These are phyloP conservation scores for Aspergillus carbonarius DNA, from an alignment of 2,329 filamentous ascomycete species.

Conservation along the genomic window DNA sequence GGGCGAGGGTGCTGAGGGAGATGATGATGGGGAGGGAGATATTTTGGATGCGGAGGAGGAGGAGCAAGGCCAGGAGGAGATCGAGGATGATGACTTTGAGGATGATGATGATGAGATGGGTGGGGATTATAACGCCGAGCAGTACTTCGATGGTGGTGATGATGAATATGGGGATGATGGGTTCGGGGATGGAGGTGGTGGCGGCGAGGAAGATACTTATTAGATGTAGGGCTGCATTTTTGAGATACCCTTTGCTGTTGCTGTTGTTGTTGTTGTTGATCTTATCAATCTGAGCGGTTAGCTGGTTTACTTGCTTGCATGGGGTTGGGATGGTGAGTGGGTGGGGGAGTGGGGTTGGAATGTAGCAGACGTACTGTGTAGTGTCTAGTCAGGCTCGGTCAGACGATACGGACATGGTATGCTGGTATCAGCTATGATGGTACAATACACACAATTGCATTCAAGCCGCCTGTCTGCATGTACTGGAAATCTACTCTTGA, in stretches of 20 bases:
- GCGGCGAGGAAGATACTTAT: conserved; percentile 50
- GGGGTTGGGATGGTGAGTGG: no score
- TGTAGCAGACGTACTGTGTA: no score
- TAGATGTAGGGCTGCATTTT: conserved; percentile 21
- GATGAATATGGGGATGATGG: conserved; percentile 56
- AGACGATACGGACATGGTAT: no score
- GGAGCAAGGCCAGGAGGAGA: conserved; percentile 53
- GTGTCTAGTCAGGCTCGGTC: no score
- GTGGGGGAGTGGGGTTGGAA: no score
- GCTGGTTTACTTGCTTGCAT: neutral
- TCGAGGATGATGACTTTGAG: conserved; percentile 60
- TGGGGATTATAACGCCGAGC: conserved; percentile 64
- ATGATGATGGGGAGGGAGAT: conserved; percentile 47
- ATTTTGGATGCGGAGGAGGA: conserved; percentile 46
- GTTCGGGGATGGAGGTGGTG: conserved; percentile 55
- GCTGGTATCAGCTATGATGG: no score
- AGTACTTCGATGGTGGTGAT: conserved; percentile 63
- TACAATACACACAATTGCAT: no score
- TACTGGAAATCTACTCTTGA: no score
- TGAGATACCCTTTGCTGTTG: conserved; percentile 33
- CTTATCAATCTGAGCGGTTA: conserved; percentile 6
- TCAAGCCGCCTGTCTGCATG: no score
- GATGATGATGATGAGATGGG: conserved; percentile 60
- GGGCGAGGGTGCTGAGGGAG: conserved; percentile 30
- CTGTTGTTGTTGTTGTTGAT: conserved; percentile 21